phyloP scores from a whole-genome alignment of 2,329 filamentous ascomycete genomes.

The Shiraia bambusicola region DNA sequence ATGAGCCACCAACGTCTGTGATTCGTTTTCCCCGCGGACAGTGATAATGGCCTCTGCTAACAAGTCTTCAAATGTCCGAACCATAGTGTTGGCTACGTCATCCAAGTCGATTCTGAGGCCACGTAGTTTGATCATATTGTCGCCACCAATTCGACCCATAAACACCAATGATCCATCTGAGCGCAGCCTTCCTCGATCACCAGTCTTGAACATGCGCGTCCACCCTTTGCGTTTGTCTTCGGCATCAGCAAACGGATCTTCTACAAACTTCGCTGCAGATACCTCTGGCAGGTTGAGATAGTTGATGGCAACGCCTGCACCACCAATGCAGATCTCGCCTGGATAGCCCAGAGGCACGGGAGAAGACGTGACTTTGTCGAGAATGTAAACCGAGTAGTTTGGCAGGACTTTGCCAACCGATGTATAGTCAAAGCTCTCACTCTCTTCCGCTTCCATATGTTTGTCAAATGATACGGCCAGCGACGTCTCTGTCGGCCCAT shows the following conservation, averaged over 20 bases:
- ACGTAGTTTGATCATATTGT: slow-evolving; percentile 51
- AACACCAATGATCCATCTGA: slow-evolving; percentile 41
- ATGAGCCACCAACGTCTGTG: slow-evolving; percentile 7
- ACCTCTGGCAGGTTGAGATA: slow-evolving; percentile 33
- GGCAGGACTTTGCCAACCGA: neutral
- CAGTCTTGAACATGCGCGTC: slow-evolving; percentile 42
- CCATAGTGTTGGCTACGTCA: slow-evolving; percentile 47
- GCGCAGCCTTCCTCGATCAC: slow-evolving; percentile 43
- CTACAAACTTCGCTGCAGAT: slow-evolving; percentile 13
- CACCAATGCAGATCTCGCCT: slow-evolving; percentile 47
- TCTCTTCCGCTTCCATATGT: no score
- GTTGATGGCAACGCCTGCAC: slow-evolving; percentile 36
- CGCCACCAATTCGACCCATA: slow-evolving; percentile 18
- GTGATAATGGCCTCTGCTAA: slow-evolving; percentile 32
- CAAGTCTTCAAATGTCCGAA: slow-evolving; percentile 14
- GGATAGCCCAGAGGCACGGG: slow-evolving; percentile 45
- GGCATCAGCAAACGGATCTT: neutral
- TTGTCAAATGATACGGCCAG: no score
- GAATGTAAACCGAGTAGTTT: slow-evolving; percentile 35
- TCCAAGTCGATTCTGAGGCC: slow-evolving; percentile 51
- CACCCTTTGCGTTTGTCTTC: slow-evolving; percentile 9
- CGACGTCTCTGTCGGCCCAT: slow-evolving; percentile 20
- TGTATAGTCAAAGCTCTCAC: slow-evolving; percentile 1
- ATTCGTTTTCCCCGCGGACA: no score
- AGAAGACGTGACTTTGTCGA: slow-evolving; percentile 41